phyloP scores from a whole-genome alignment of 2,329 filamentous ascomycete species.

The Talaromyces sp. region DNA sequence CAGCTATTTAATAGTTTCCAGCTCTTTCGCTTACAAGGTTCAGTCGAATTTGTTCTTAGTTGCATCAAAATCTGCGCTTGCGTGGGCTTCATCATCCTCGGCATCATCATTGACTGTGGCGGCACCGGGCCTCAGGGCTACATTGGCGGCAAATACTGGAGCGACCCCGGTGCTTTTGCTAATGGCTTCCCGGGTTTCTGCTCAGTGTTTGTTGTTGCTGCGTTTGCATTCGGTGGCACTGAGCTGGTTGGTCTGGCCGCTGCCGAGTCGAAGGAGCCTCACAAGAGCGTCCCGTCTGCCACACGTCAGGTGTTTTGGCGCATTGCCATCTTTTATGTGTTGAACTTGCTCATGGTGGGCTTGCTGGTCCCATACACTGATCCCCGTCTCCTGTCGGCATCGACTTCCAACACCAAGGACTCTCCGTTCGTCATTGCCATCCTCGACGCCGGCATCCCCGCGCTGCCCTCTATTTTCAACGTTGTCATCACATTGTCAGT shows the following conservation, averaged over 20 bases:
- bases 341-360: constrained; percentile 41
- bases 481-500: constrained; percentile 59
- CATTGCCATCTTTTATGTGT: constrained; percentile 46
- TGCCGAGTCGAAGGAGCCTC: constrained; percentile 48
- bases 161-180: constrained; percentile 38
- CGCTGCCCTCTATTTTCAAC: constrained; percentile 62
- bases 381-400: constrained; percentile 34
- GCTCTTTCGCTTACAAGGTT: background rate
- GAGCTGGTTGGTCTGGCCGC: constrained; percentile 50
- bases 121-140: constrained; percentile 42
- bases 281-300: constrained; percentile 44
- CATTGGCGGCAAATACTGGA: constrained; percentile 21
- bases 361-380: constrained; percentile 40
- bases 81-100: constrained; percentile 66
- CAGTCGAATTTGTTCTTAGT: constrained; percentile 53
- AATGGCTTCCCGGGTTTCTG: constrained; percentile 48
- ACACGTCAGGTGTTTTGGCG: constrained; percentile 49
- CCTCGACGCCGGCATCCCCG: constrained; percentile 53
- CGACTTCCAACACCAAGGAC: constrained; percentile 37
- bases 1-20: background rate
- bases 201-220: constrained; percentile 51
- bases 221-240: constrained; percentile 53
- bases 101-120: constrained; percentile 55
- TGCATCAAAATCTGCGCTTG: constrained; percentile 54
- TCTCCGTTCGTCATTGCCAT: constrained; percentile 65